A percentile compares a stretch with the other conserved stretches of the same genome.
These are phyloP conservation scores for Botrytis porri DNA, from an alignment of 2,329 filamentous ascomycete species.

Conservation along the genomic window DNA sequence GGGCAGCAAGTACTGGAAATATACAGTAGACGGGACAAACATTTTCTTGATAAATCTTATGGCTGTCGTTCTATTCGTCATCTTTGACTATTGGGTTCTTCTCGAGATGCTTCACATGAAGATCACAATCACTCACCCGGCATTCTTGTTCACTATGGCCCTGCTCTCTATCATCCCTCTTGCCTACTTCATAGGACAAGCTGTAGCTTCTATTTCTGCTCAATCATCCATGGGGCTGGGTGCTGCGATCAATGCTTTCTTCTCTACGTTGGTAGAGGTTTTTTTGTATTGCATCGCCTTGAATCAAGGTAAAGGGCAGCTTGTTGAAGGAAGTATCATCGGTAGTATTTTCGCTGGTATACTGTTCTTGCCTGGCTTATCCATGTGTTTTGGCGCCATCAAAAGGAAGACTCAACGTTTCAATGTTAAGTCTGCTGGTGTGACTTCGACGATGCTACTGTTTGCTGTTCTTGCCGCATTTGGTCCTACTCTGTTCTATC, in stretches of 20 bases:
- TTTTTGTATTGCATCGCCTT: slow-evolving; percentile 96
- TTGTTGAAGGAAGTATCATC: slow-evolving; percentile 95
- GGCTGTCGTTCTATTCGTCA: slow-evolving; percentile 87
- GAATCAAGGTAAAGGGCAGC: slow-evolving; percentile 83
- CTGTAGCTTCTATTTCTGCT: slow-evolving; percentile 95
- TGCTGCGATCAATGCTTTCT: slow-evolving; percentile 96
- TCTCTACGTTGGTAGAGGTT: slow-evolving; percentile 95
- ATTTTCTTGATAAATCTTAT: slow-evolving; percentile 98
- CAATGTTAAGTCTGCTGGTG: slow-evolving; percentile 92
- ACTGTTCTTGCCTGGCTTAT: slow-evolving; percentile 87
- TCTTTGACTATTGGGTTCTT: slow-evolving; percentile 86
- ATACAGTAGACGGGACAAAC: slow-evolving; percentile 96
- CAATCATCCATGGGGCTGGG: slow-evolving; percentile 98
- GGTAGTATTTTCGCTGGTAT: slow-evolving; percentile 98
- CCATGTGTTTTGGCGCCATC: slow-evolving; percentile 98
- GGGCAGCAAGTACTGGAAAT: slow-evolving; percentile 97
- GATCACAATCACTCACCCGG: slow-evolving; percentile 75
- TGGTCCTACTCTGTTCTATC: slow-evolving; percentile 93
- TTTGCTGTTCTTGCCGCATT: slow-evolving; percentile 96
- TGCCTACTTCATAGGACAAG: slow-evolving; percentile 98
- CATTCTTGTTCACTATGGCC: slow-evolving; percentile 80
- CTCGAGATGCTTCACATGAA: slow-evolving; percentile 62
- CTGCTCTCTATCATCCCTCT: slow-evolving; percentile 92
- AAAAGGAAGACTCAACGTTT: slow-evolving; percentile 98
- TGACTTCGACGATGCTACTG: slow-evolving; percentile 95